Base-by-base conservation (phyloP, 768 basidiomycete genomes). In the Nidularia pulvinata region DNA sequence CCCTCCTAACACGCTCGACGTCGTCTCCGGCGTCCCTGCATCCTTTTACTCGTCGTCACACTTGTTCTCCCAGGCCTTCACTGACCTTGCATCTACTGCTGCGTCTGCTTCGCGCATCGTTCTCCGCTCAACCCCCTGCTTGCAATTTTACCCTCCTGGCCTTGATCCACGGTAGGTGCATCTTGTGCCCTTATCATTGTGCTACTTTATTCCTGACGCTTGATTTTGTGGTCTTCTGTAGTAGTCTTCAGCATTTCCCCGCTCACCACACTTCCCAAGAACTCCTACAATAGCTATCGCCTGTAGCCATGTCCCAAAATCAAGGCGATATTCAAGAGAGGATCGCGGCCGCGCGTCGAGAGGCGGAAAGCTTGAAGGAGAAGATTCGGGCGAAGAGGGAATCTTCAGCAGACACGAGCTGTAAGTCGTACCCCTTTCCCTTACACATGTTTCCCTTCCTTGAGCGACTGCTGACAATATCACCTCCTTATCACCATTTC, bases 321-420 rank as follows among this genome's bases (percentile, higher is more conserved):
- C 88, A 87, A 73, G 83, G 85, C 69, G 91, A 93, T 68, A 91
- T 93, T 62, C 91, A 93, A 69, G 91, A 93, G 76, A 78, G 91
- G 64, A 98, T 99, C 70, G 93, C 96, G 44, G 93, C 95, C 50
- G 96, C 97, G 54, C 87, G 96, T 61, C 83, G 97, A 68, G 97
- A 98, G 74, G 95, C 95, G 45, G 96, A 98, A 74, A 89, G 85
- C 66, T 72, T 99, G 75, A 99, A 97, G 77, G 97, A 99, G 82
- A 96, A 95, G 85, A 99, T 99, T 69, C 82, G 95, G 65, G 89
- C 93, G 48, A 96, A 93, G 73, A 89, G 88, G 68, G 97, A 98
- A 71, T 93, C 95, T 55, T 93, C 95, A 48, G 95, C 93, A n/a
- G 96, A 99, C 74, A 97, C 96, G 14, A 96, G 92, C 66, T 76